These are phyloP conservation scores for Eragrostis nindensis DNA, from an alignment of 176 grass and related monocot species.

Conservation along the genomic window DNA sequence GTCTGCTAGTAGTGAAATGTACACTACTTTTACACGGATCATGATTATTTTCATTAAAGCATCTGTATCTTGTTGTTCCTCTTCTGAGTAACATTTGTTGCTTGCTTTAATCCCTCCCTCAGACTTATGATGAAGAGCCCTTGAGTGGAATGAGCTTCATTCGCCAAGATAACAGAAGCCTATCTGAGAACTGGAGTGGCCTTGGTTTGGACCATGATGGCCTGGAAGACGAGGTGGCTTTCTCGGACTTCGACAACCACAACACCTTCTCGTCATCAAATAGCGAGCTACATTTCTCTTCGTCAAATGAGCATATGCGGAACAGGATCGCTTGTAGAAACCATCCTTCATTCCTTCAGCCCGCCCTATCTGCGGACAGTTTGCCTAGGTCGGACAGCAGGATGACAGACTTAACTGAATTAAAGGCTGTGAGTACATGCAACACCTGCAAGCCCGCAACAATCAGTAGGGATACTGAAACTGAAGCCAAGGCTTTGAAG, in stretches of 20 bases:
- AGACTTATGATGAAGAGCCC: conserved; percentile 80
- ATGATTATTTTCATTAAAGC: not conserved
- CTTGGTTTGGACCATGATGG: conserved; percentile 69
- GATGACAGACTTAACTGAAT: conserved; percentile 61
- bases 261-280: conserved; percentile 81
- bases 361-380: conserved; percentile 48
- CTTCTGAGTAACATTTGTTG: conserved; percentile 11
- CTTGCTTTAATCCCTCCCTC: conserved; percentile 35
- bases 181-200: conserved; percentile 83
- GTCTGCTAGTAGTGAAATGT: not conserved
- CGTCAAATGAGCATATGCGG: conserved; percentile 59
- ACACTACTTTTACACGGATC: not conserved
- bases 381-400: conserved; percentile 51
- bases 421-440: conserved; percentile 67
- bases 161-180: conserved; percentile 71
- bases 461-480: conserved; percentile 64
- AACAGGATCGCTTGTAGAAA: conserved; percentile 57
- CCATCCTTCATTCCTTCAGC: conserved; percentile 51
- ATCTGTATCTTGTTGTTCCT: conserved; percentile 6
- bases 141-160: conserved; percentile 63
- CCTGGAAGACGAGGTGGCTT: conserved; percentile 59
- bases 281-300: conserved; percentile 72
- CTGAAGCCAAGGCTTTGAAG: conserved; percentile 51
- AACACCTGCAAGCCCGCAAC: conserved; percentile 84
- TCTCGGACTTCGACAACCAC: conserved; percentile 61